These are phyloP conservation scores for Lactifluus piperatus DNA, from an alignment of 768 basidiomycete species.

Conservation along the genomic window DNA sequence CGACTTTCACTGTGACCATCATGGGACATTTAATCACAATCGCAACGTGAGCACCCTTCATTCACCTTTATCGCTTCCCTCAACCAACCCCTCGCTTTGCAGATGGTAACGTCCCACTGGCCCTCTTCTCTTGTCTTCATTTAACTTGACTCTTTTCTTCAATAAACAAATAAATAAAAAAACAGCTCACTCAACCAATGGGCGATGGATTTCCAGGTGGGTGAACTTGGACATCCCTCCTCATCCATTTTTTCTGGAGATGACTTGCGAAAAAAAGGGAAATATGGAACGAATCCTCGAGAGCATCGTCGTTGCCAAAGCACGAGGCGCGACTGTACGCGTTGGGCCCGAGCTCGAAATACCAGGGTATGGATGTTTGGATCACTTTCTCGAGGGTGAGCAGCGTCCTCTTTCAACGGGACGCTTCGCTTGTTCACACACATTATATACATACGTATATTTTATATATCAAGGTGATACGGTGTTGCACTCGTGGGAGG, in stretches of 20 bases:
- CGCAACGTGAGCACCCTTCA: slow-evolving; percentile 51
- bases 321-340: slow-evolving; percentile 77
- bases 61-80: slow-evolving; percentile 23
- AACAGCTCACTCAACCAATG: slow-evolving; percentile 90
- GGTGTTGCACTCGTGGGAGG: slow-evolving; percentile 94
- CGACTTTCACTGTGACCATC: not conserved
- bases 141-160: too few relatives aligned
- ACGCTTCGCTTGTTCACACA: too few relatives aligned
- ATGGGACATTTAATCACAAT: slow-evolving; percentile 87
- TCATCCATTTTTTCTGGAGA: not conserved
- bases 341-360: slow-evolving; percentile 98
- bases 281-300: slow-evolving; percentile 86
- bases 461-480: slow-evolving; percentile 69
- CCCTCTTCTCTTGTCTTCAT: not conserved
- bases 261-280: slow-evolving; percentile 43
- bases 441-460: too few relatives aligned
- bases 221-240: too few relatives aligned
- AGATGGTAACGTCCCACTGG: slow-evolving; percentile 20
- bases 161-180: not conserved
- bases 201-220: slow-evolving; percentile 90
- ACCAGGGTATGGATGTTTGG: slow-evolving; percentile 94
- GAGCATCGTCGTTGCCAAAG: slow-evolving; percentile 84
- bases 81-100: not conserved
- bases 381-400: slow-evolving; percentile 93
- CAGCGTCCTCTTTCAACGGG: too few relatives aligned